These are phyloP conservation scores for Eimeria nieschulzi DNA, from an alignment of 169 alveolate species.

Conservation along the genomic window DNA sequence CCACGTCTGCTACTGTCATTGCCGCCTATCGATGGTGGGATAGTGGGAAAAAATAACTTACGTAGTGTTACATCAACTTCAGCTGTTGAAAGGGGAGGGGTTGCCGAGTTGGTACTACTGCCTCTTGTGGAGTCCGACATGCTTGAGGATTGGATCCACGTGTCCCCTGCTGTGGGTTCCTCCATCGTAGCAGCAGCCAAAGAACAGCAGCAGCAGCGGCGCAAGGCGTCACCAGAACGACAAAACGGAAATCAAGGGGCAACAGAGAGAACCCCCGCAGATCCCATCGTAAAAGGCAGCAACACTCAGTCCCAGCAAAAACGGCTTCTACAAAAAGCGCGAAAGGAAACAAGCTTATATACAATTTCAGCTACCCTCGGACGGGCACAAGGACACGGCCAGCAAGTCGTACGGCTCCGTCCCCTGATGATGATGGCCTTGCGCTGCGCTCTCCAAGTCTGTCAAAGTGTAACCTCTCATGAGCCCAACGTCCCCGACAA, in stretches of 20 bases:
- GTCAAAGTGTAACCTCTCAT: no score
- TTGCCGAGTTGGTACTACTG: background rate
- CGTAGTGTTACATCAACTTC: background rate
- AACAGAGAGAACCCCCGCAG: no score
- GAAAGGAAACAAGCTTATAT: no score
- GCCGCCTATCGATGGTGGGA: background rate
- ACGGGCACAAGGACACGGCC: no score
- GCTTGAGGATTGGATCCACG: background rate
- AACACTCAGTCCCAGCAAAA: no score
- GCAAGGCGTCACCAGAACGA: constrained; percentile 44
- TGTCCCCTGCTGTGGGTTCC: constrained; percentile 11
- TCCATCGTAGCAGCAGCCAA: constrained; percentile 3
- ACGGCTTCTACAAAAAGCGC: no score
- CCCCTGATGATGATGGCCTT: no score
- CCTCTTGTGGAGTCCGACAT: background rate
- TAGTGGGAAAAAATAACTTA: background rate
- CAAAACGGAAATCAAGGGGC: background rate
- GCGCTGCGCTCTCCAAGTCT: no score
- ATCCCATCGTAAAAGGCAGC: no score
- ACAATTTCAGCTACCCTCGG: no score
- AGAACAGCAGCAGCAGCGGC: constrained; percentile 5
- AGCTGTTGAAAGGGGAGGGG: background rate
- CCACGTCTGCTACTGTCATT: constrained; percentile 6
- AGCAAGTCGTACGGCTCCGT: no score
- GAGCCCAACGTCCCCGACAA: no score